Conservation (phyloP, 306 rosid genomes). For the Vicia sativa region DNA sequence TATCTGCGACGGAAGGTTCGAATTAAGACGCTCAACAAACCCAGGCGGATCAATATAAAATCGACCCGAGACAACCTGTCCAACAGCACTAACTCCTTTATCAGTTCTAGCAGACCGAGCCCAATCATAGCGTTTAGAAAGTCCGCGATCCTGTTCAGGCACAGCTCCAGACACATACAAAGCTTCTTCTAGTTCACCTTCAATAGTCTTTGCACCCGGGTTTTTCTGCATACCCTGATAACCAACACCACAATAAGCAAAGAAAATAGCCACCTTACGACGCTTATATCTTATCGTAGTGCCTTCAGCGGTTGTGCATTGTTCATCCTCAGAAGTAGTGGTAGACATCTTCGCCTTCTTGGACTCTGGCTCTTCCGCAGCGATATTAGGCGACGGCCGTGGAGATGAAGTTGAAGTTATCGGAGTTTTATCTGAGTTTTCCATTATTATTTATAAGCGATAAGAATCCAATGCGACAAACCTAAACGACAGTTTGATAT, state of each 20-base stretch:
- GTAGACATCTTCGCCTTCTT: conserved; percentile 86
- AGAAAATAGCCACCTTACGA: conserved; percentile 81
- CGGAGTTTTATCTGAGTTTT: conserved; percentile 49
- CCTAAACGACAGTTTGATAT: conserved; percentile 37
- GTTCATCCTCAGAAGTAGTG: conserved; percentile 80
- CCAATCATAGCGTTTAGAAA: conserved; percentile 79
- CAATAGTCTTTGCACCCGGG: conserved; percentile 97
- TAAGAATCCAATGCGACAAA: conserved; percentile 42
- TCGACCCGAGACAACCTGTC: conserved; percentile 92
- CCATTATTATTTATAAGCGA: conserved; percentile 58
- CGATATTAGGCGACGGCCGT: background rate
- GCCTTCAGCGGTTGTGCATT: conserved; percentile 32
- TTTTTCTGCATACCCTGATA: conserved; percentile 98
- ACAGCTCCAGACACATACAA: conserved; percentile 75
- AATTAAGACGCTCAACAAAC: conserved; percentile 82
- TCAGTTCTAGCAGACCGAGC: conserved; percentile 95
- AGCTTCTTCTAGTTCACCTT: conserved; percentile 91
- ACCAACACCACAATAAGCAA: conserved; percentile 93
- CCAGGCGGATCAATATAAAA: conserved; percentile 94
- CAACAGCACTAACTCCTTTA: conserved; percentile 97
- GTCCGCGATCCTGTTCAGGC: conserved; percentile 80
- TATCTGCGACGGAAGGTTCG: conserved; percentile 76
- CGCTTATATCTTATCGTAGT: conserved; percentile 72
- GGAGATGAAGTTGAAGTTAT: conserved; percentile 49
- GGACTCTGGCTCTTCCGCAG: conserved; percentile 53